Percentiles rank a stretch among this genome's conserved stretches.
These are phyloP conservation scores for Fallopia convolvulus DNA, from an alignment of 148 eudicot genomes.

Conservation along the genomic window DNA sequence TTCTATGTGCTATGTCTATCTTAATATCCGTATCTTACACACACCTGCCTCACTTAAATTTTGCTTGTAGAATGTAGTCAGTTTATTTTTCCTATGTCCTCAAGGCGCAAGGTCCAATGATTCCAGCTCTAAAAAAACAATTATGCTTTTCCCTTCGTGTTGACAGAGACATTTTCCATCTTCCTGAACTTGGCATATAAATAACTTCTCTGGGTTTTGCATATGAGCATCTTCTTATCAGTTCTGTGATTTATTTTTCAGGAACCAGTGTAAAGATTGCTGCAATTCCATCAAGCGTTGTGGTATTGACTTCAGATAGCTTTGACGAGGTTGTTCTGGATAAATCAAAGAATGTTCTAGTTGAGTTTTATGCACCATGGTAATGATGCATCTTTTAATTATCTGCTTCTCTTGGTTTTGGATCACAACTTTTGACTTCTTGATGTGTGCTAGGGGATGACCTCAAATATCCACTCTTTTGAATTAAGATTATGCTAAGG, in stretches of 20 bases:
- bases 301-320: constrained; percentile 69
- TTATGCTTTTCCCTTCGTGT: background rate
- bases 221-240: background rate
- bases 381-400: constrained; percentile 10
- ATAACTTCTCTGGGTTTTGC: background rate
- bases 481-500: too few relatives aligned
- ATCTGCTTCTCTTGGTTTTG: background rate
- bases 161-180: background rate
- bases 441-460: background rate
- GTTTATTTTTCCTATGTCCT: background rate
- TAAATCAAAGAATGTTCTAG: constrained; percentile 73
- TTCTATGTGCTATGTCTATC: background rate
- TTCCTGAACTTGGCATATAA: background rate
- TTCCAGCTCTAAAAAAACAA: background rate
- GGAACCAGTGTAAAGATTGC: constrained; percentile 93
- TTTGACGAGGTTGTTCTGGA: constrained; percentile 81
- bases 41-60: background rate
- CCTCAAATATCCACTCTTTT: background rate
- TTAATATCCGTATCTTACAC: background rate
- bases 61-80: background rate
- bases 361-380: constrained; percentile 99
- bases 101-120: background rate
- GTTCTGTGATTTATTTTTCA: constrained; percentile 23
- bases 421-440: background rate
- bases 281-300: constrained; percentile 65